phyloP scores from a whole-genome alignment of 2,329 filamentous ascomycete genomes.

The Proliferodiscus dingleyae region DNA sequence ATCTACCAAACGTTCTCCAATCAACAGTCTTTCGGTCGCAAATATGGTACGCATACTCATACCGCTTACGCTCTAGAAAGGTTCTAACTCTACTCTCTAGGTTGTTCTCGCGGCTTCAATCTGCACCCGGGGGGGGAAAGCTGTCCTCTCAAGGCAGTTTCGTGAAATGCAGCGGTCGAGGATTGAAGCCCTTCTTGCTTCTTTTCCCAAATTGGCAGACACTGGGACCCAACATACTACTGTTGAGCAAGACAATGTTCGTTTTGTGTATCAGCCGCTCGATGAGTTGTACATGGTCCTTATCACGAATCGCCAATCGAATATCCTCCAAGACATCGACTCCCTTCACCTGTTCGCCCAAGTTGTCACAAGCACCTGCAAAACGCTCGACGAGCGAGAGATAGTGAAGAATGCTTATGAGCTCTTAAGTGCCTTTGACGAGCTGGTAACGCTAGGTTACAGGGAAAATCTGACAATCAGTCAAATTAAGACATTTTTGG shows the following conservation, averaged over 20 bases:
- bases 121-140: slow-evolving; percentile 96
- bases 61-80: neutral
- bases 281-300: slow-evolving; percentile 99
- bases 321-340: slow-evolving; percentile 98
- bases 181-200: slow-evolving; percentile 93
- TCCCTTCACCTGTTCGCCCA: slow-evolving; percentile 96
- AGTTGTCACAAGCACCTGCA: slow-evolving; percentile 94
- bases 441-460: slow-evolving; percentile 93
- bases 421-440: slow-evolving; percentile 92
- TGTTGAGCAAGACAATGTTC: slow-evolving; percentile 98
- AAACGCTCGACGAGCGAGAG: slow-evolving; percentile 90
- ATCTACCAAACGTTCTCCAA: slow-evolving; percentile 6
- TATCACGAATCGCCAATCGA: slow-evolving; percentile 98
- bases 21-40: slow-evolving; percentile 6
- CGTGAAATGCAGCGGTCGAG: slow-evolving; percentile 95
- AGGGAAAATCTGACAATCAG: slow-evolving; percentile 91
- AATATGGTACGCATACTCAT: slow-evolving; percentile 16
- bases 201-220: slow-evolving; percentile 95
- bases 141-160: slow-evolving; percentile 96
- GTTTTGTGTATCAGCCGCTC: slow-evolving; percentile 97
- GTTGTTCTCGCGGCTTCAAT: slow-evolving; percentile 98
- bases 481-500: slow-evolving; percentile 98
- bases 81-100: slow-evolving; percentile 41
- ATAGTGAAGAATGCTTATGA: slow-evolving; percentile 95
- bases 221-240: slow-evolving; percentile 96